Evolutionary conservation across 1,284 basidiomycete genomes (phyloP).

Genomic region (Malassezia equina): DNA sequence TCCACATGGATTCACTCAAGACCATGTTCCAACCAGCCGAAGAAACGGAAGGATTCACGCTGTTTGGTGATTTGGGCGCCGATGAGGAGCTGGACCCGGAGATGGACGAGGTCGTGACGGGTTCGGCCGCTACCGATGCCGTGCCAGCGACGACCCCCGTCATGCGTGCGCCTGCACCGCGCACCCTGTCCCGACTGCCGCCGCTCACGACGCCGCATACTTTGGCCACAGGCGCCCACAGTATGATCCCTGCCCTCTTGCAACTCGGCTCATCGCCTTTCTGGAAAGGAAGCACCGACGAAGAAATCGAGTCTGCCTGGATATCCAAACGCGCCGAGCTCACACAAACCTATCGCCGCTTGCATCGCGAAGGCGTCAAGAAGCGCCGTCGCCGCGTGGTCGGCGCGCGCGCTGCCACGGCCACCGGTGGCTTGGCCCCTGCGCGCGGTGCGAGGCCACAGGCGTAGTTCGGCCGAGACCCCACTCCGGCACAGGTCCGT

Average conservation of each 20-base stretch:
- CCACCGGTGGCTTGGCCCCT: slow-evolving; percentile 2
- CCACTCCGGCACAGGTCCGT: not conserved
- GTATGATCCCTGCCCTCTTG: not conserved
- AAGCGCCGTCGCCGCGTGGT: slow-evolving; percentile 21
- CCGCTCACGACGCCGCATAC: slow-evolving; percentile 3
- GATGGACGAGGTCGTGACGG: slow-evolving; percentile 1
- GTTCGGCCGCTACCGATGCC: not conserved
- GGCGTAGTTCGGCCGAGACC: slow-evolving; percentile 1
- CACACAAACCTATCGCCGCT: slow-evolving; percentile 31
- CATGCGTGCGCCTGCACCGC: not conserved
- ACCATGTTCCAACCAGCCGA: slow-evolving; percentile 43
- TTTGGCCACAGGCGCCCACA: slow-evolving; percentile 11
- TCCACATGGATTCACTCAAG: slow-evolving; percentile 28
- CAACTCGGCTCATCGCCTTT: slow-evolving; percentile 19
- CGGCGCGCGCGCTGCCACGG: slow-evolving; percentile 13
- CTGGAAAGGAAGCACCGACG: slow-evolving; percentile 18
- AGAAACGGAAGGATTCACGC: slow-evolving; percentile 23
- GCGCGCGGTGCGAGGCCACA: not conserved
- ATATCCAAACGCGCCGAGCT: slow-evolving; percentile 19
- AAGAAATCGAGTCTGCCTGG: slow-evolving; percentile 25
- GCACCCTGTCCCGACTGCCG: not conserved
- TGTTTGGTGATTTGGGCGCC: slow-evolving; percentile 31
- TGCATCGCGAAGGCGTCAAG: slow-evolving; percentile 37
- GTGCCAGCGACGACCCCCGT: not conserved
- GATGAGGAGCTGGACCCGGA: slow-evolving; percentile 30